These are phyloP conservation scores for Microthlaspi erraticum DNA, from an alignment of 345 rosid species.

Conservation along the genomic window DNA sequence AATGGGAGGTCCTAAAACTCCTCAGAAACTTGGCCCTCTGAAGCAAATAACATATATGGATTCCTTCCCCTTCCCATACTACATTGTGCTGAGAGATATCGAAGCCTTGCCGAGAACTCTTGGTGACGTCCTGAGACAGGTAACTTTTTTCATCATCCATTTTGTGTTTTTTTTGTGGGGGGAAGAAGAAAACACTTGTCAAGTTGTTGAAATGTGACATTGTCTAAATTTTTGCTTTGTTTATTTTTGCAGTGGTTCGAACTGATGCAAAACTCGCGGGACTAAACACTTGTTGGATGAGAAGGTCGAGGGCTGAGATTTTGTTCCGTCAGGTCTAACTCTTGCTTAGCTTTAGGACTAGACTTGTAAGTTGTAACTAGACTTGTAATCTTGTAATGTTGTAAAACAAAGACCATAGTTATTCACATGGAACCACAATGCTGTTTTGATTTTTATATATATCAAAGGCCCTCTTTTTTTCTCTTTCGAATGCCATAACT, in stretches of 20 bases:
- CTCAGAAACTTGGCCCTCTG: conserved; percentile 33
- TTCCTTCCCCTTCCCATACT: conserved; percentile 93
- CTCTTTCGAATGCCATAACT: conserved; percentile 3
- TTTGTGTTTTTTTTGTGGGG: background rate
- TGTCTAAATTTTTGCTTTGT: background rate
- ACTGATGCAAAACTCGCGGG: conserved; percentile 76
- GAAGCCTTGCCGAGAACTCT: conserved; percentile 89
- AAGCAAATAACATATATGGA: conserved; percentile 66
- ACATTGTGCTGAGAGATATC: conserved; percentile 74
- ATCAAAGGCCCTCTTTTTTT: conserved; percentile 10
- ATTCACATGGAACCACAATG: conserved; percentile 12
- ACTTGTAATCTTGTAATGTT: conserved; percentile 12
- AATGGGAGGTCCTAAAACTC: conserved; percentile 27
- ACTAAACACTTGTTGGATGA: conserved; percentile 42
- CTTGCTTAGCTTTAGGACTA: background rate
- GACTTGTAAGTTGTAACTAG: conserved; percentile 10
- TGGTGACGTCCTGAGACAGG: conserved; percentile 92
- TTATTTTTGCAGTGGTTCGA: conserved; percentile 82
- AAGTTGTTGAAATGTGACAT: conserved; percentile 3
- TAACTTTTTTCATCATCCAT: conserved; percentile 32
- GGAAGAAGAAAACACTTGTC: background rate
- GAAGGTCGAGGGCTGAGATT: conserved; percentile 12
- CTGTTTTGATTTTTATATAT: background rate
- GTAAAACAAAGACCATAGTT: background rate
- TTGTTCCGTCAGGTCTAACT: conserved; percentile 13